These are phyloP conservation scores for Fusarium foetens DNA, from an alignment of 2,329 filamentous ascomycete genomes.

Conservation along the genomic window DNA sequence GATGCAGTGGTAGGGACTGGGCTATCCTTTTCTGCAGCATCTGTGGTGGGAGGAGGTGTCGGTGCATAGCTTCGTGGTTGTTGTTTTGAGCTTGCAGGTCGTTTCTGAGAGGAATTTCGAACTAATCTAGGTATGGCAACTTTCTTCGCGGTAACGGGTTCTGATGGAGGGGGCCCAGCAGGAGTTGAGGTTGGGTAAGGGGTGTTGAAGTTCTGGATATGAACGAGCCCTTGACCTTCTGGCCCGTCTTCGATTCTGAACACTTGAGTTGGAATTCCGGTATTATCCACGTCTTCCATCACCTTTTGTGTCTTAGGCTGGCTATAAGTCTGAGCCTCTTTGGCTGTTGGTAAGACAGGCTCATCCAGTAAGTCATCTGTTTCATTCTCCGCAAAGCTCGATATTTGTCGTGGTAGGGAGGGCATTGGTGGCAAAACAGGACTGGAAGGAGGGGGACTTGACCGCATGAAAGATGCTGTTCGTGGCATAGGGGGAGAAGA, in stretches of 20 bases:
- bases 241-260: conserved; percentile 53
- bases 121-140: conserved; percentile 11
- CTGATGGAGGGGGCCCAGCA: conserved; percentile 25
- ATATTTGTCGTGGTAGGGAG: conserved; percentile 73
- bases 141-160: conserved; percentile 38
- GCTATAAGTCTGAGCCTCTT: conserved; percentile 47
- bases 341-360: conserved; percentile 58
- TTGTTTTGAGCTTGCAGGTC: conserved; percentile 27
- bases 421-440: conserved; percentile 76
- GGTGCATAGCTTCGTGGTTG: conserved; percentile 44
- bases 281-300: conserved; percentile 50
- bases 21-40: conserved; percentile 50
- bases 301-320: conserved; percentile 27
- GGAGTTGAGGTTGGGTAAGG: conserved; percentile 40
- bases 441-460: conserved; percentile 79
- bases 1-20: conserved; percentile 34
- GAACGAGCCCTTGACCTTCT: conserved; percentile 49
- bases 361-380: conserved; percentile 76
- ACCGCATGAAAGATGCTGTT: conserved; percentile 63
- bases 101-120: conserved; percentile 35
- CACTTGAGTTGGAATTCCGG: conserved; percentile 55
- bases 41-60: conserved; percentile 55
- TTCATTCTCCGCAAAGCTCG: conserved; percentile 86
- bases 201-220: conserved; percentile 51
- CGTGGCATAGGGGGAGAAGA: conserved; percentile 89